Percentiles rank a stretch among this genome's conserved stretches.
Evolutionary conservation across 306 rosid genomes (phyloP).

Genomic region (Pterocarpus santalinus): DNA sequence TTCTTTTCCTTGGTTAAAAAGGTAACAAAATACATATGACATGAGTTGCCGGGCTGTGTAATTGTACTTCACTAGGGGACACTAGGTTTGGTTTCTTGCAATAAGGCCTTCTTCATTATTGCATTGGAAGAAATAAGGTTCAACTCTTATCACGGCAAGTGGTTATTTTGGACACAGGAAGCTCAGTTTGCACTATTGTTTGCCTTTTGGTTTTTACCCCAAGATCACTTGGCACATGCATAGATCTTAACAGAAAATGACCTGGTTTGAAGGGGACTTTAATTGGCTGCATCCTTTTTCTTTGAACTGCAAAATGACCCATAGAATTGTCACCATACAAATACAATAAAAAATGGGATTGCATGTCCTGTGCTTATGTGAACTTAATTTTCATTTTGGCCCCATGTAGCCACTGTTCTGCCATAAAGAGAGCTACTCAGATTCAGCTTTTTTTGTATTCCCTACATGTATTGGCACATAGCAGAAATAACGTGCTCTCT

Average conservation of each 20-base stretch:
- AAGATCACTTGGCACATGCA: constrained; percentile 9
- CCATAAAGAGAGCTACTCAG: constrained; percentile 12
- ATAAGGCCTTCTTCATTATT: too few relatives aligned
- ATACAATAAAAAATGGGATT: background rate
- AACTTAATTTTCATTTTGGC: constrained; percentile 1
- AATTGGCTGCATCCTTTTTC: too few relatives aligned
- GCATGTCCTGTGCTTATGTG: constrained; percentile 29
- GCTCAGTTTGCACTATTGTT: background rate
- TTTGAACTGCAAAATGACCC: too few relatives aligned
- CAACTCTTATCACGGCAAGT: too few relatives aligned
- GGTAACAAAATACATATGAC: background rate
- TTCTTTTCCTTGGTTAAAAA: background rate
- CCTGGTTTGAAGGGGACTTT: background rate
- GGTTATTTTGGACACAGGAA: too few relatives aligned
- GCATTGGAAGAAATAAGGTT: too few relatives aligned
- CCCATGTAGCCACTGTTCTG: constrained; percentile 33
- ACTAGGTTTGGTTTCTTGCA: constrained; percentile 18
- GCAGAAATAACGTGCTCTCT: constrained; percentile 23
- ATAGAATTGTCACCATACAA: background rate
- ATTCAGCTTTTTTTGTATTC: constrained; percentile 17
- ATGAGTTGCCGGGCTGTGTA: background rate
- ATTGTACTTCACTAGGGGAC: constrained; percentile 25
- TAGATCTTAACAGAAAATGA: constrained; percentile 37
- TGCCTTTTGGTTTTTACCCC: constrained; percentile 29
- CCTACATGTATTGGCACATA: constrained; percentile 25